Evolutionary conservation across 73 alveolate genomes (phyloP), one percentile per base, ranked within the genome.

Genomic region (Paramecium sonneborni): DNA sequence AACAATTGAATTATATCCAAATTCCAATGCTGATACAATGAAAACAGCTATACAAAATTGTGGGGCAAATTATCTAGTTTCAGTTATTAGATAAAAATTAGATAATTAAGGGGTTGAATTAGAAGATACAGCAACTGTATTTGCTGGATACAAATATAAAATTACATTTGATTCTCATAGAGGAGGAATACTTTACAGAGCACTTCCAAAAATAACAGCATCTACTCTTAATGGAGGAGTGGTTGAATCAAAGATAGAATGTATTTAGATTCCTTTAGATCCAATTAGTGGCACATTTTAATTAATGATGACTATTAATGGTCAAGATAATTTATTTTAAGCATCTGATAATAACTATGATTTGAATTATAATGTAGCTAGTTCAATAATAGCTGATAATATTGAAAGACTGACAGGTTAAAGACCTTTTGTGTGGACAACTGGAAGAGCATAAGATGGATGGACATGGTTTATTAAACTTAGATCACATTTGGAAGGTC

Each of bases 91-190:
- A 18, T 10, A 5, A 24, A 79, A 79, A 44, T 32, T 79, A 30
- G 90, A 79, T 24, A 79, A 41, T 11, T n/a, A 39, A 0, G 90
- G 90, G 5, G 8, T 14, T 0, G 90, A 10, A 11, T 38, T 79
- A 79, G 90, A 32, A 11, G 90, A 79, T 41, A 12, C 39, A 23
- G 69, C 74, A 23, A 79, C 90, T 24, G 0, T 11, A 20, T 79
- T 79, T 79, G 90, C 90, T 39, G 90, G 90, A n/a, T 79, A 79
- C 14, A 43, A 32, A 38, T 79, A 79, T 44, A 20, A 20, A 43
- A 24, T 79, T 39, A 44, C 69, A 18, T 79, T 79, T 41, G 57
- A 35, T 35, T 72, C 86, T 15, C 18, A 72, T 15, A 72, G 86
- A 72, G 86, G 86, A 9, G 24, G 37, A 35, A 41, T 7, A 34